phyloP scores from a whole-genome alignment of 2,329 filamentous ascomycete species.

The Graphilbum sp. region DNA sequence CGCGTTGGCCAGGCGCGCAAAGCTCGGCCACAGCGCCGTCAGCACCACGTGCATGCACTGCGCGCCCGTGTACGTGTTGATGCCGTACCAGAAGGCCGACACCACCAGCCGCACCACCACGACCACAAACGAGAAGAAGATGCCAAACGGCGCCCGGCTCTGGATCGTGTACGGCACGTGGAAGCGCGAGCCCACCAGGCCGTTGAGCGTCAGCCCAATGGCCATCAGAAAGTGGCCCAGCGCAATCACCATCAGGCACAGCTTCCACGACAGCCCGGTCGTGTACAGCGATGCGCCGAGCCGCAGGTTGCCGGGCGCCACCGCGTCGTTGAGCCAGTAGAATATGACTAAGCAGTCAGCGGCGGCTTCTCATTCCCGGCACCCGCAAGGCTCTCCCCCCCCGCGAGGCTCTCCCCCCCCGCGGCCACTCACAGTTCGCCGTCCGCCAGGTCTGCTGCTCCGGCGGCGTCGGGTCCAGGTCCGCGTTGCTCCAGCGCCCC shows the following conservation, averaged over 20 bases:
- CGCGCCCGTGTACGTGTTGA: slow-evolving; percentile 17
- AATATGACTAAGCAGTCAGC: slow-evolving; percentile 2
- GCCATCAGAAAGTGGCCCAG: slow-evolving; percentile 39
- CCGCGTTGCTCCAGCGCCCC: slow-evolving; percentile 3
- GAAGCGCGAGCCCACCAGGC: slow-evolving; percentile 18
- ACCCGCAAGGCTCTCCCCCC: too few species aligned
- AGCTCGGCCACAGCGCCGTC: slow-evolving; percentile 22
- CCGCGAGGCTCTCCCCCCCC: too few species aligned
- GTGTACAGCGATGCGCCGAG: not conserved
- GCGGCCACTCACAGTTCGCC: slow-evolving; percentile 1
- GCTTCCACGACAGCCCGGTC: not conserved
- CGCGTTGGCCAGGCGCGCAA: slow-evolving; percentile 21
- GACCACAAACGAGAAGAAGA: slow-evolving; percentile 16
- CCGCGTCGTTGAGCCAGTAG: slow-evolving; percentile 4
- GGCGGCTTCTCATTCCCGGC: not conserved
- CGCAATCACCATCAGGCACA: slow-evolving; percentile 12
- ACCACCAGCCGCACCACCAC: slow-evolving; percentile 15
- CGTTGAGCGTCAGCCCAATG: slow-evolving; percentile 22
- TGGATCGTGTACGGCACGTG: slow-evolving; percentile 21
- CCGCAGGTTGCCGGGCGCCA: not conserved
- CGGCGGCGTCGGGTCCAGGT: slow-evolving; percentile 6
- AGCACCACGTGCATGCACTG: slow-evolving; percentile 14
- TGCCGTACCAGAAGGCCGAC: slow-evolving; percentile 18
- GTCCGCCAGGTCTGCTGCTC: slow-evolving; percentile 7
- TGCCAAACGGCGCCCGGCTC: slow-evolving; percentile 18